Evolutionary conservation across 2,329 filamentous ascomycete genomes (phyloP).

Genomic region (Xylariomycetidae sp.): DNA sequence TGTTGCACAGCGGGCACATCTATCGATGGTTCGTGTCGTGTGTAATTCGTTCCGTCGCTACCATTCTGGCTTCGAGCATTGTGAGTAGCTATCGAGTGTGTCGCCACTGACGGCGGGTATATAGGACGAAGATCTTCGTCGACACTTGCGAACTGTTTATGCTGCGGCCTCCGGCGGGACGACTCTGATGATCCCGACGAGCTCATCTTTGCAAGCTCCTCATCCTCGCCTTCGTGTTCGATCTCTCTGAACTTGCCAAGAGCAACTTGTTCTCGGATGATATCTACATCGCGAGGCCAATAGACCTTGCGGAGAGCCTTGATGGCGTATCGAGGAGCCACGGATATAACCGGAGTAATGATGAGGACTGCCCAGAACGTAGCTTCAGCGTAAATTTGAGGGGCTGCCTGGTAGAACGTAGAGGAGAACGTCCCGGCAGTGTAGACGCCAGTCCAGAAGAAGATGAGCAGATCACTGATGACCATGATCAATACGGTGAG

Average conservation of each 20-base stretch:
- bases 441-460: constrained; percentile 94
- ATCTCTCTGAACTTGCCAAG: constrained; percentile 78
- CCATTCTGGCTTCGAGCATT: constrained; percentile 82
- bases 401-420: constrained; percentile 69
- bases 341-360: constrained; percentile 72
- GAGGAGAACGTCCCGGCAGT: constrained; percentile 44
- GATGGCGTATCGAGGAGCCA: constrained; percentile 81
- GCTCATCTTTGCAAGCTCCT: constrained; percentile 34
- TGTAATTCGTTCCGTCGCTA: constrained; percentile 92
- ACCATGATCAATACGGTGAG: constrained; percentile 77
- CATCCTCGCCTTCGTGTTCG: constrained; percentile 28
- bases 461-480: constrained; percentile 82
- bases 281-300: constrained; percentile 88
- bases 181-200: constrained; percentile 35
- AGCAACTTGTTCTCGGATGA: constrained; percentile 86
- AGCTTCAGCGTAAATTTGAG: constrained; percentile 73
- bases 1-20: constrained; percentile 40
- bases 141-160: constrained; percentile 57
- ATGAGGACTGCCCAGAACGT: constrained; percentile 85
- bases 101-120: constrained; percentile 86
- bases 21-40: constrained; percentile 58
- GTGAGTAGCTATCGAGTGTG: constrained; percentile 61
- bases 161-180: constrained; percentile 49
- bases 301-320: constrained; percentile 93
- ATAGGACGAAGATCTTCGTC: constrained; percentile 90